These are phyloP conservation scores for Pichia phayaonensis DNA, from an alignment of 805 yeast genomes.

Conservation along the genomic window DNA sequence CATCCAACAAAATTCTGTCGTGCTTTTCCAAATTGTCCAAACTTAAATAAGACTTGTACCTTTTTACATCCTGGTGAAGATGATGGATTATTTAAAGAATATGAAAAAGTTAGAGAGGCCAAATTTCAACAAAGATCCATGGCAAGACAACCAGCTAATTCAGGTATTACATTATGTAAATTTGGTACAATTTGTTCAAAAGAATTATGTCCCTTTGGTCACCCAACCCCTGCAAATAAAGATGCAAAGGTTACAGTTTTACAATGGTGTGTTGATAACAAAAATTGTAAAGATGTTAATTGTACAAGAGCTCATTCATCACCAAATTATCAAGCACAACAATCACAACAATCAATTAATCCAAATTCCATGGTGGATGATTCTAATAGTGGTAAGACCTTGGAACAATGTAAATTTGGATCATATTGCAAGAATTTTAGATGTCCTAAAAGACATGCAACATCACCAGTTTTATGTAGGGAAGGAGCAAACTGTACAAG, in stretches of 20 bases:
- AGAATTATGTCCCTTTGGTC: conserved; percentile 80
- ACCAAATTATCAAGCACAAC: conserved; percentile 34
- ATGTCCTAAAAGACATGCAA: conserved; percentile 84
- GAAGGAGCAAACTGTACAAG: conserved; percentile 74
- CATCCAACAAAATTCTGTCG: conserved; percentile 77
- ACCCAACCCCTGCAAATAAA: conserved; percentile 81
- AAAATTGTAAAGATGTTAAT: conserved; percentile 48
- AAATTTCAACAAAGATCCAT: conserved; percentile 1
- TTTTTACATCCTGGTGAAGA: conserved; percentile 83
- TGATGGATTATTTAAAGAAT: conserved; percentile 58
- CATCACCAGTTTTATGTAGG: conserved; percentile 65
- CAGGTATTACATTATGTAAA: conserved; percentile 60
- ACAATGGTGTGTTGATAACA: conserved; percentile 73
- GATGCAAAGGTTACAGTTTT: conserved; percentile 59
- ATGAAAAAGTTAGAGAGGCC: conserved; percentile 46
- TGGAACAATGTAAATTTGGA: conserved; percentile 83
- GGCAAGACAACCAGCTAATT: conserved; percentile 6
- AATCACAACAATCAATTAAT: not conserved
- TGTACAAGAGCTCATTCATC: conserved; percentile 84
- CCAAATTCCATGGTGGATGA: not conserved
- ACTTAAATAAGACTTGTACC: conserved; percentile 75
- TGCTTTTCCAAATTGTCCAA: conserved; percentile 70
- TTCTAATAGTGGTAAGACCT: conserved; percentile 26
- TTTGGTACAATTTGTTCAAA: conserved; percentile 71
- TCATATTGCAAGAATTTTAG: conserved; percentile 63